phyloP scores from a whole-genome alignment of 208 protist species.

The Leishmania braziliensis region DNA sequence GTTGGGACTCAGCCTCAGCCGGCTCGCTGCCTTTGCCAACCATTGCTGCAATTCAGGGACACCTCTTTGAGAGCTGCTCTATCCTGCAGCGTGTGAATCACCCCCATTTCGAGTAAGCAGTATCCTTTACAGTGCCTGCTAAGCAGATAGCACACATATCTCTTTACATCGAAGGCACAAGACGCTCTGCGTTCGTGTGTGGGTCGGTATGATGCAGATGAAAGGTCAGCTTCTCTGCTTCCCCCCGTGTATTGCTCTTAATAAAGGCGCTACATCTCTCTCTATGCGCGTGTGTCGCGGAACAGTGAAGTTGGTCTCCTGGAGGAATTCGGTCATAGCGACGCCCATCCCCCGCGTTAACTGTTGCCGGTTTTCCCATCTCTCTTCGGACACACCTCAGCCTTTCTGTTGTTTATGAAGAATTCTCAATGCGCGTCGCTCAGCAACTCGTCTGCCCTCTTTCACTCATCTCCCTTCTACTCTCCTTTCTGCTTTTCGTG shows the following conservation, averaged over 20 bases:
- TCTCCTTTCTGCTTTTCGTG: neutral
- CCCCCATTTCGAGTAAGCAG: conserved; percentile 1
- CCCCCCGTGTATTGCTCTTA: neutral
- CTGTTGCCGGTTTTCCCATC: neutral
- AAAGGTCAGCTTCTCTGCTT: neutral
- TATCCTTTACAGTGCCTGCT: neutral
- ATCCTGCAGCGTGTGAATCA: conserved; percentile 5
- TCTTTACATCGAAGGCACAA: neutral
- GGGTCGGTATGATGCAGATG: neutral
- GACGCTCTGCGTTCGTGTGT: neutral
- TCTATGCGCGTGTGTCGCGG: conserved; percentile 3
- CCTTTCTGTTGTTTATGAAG: neutral
- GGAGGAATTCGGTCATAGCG: neutral
- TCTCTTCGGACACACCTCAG: neutral
- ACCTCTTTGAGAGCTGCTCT: conserved; percentile 22
- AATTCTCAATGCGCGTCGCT: neutral
- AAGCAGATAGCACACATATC: neutral
- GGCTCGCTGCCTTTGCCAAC: conserved; percentile 7
- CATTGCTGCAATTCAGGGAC: neutral
- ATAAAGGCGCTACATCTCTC: neutral
- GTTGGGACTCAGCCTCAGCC: conserved; percentile 3
- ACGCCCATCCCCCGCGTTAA: neutral
- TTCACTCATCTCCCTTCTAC: neutral
- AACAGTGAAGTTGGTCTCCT: neutral
- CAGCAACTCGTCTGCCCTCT: neutral